Evolutionary conservation across 2,329 filamentous ascomycete species (phyloP).

Genomic region (Cordyceps militaris): DNA sequence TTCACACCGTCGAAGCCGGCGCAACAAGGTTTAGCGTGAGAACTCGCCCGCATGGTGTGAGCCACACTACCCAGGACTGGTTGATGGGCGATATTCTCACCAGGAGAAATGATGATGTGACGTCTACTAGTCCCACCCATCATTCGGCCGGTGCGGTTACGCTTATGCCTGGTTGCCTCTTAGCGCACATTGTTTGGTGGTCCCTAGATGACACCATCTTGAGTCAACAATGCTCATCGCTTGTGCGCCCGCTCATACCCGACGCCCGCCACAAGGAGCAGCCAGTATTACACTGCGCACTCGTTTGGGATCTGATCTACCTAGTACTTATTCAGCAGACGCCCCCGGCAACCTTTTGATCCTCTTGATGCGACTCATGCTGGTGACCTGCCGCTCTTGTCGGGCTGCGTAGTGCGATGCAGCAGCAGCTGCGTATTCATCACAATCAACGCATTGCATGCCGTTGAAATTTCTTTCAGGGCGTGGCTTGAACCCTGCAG

Average conservation of each 20-base stretch:
- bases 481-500: conserved; percentile 2
- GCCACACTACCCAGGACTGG: background rate
- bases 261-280: background rate
- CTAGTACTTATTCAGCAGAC: conserved; percentile 2
- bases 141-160: conserved; percentile 10
- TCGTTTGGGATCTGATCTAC: background rate
- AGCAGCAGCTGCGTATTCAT: background rate
- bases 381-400: background rate
- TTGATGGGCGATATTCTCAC: background rate
- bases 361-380: background rate
- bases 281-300: background rate
- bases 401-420: background rate
- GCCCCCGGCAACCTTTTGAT: background rate
- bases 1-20: background rate
- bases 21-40: conserved; percentile 7
- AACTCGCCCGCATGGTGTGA: conserved; percentile 3
- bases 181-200: conserved; percentile 8
- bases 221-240: conserved; percentile 9
- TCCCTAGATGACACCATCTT: conserved; percentile 13
- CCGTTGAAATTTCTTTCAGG: background rate
- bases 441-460: background rate
- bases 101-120: conserved; percentile 3
- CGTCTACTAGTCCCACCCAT: conserved; percentile 1
- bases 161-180: conserved; percentile 1
- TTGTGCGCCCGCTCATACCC: conserved; percentile 1